Evolutionary conservation across 73 alveolate genomes (phyloP).

Genomic region (Paraurostyla sp.): DNA sequence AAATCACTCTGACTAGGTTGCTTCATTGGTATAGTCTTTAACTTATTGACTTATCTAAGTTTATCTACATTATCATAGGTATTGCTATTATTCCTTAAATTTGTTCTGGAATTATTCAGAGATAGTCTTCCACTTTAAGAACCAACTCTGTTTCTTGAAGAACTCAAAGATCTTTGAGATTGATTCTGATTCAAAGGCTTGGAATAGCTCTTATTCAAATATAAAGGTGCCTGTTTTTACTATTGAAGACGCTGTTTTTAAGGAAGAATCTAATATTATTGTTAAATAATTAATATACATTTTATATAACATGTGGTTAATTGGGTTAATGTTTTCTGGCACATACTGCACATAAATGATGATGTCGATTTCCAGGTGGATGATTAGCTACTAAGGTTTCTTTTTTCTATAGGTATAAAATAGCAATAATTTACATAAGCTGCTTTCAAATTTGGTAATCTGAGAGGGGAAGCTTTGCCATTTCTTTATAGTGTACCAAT

Average conservation of each 20-base stretch:
- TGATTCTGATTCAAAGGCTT: not conserved
- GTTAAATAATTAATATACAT: not conserved
- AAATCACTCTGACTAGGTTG: not conserved
- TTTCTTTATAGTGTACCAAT: not conserved
- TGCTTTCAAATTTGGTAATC: not conserved
- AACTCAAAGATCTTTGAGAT: conserved; percentile 11
- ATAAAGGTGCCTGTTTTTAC: conserved; percentile 10
- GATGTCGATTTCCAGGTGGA: not conserved
- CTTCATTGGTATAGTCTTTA: not conserved
- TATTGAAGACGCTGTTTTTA: not conserved
- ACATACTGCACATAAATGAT: conserved; percentile 43
- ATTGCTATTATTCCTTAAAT: not conserved
- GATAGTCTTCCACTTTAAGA: conserved; percentile 12
- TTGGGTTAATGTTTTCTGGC: conserved; percentile 27
- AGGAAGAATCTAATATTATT: not conserved
- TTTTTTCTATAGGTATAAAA: not conserved
- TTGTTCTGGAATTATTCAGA: not conserved
- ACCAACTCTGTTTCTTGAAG: not conserved
- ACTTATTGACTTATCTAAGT: conserved; percentile 23
- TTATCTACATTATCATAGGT: conserved; percentile 5
- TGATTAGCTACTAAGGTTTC: not conserved
- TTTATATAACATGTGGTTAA: conserved; percentile 38
- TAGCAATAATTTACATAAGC: not conserved
- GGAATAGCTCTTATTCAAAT: not conserved
- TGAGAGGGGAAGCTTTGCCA: not conserved